Evolutionary conservation across 345 rosid genomes (phyloP), one percentile per base, ranked within the genome.

Genomic region (Moricandia moricandioides): DNA sequence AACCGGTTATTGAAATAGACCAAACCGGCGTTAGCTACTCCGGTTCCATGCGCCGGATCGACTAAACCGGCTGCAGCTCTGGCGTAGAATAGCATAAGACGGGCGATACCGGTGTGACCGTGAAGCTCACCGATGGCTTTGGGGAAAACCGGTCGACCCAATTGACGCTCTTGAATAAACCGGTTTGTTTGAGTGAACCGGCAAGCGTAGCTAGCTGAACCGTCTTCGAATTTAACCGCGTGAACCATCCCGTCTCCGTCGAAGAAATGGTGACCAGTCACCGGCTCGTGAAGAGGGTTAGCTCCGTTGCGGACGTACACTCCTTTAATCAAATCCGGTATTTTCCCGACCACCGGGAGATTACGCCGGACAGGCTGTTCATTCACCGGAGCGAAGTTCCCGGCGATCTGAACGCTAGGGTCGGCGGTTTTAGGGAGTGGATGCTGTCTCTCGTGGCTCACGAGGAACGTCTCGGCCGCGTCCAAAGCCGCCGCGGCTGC

Each of bases 201-300:
- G 78, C 97, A 86, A 33, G 92, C 82, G 37, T 90, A 92, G 81
- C 92, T 88, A 17, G 84, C 89, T 0, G 90, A 75, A 18, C 89
- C 92, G 18, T 84, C 34, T 0, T 84, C 64, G 54, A 92, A 86
- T 12, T 73, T 73, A 6, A 92, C 89, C 12, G 92, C 88, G 67
- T 92, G 97, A 65, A 92, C 87, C 97, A 92, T 92, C 18, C 97
- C 96, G 60, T 92, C 96, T 4, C 97, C 97, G 55, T 92, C 97
- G 43, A 92, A 92, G 65, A 92, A 83, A 80, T 92, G 97, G 81
- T 92, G 97, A n/a, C 97, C 96, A 2, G 94, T 85, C 7, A 88
- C 87, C 1, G 96, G 97, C 47, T 87, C 88, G 73, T 88, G 89
- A 62, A 88, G 92, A 1, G 97, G 97, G 69, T 90, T 92, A 8